Base-by-base conservation (phyloP, 306 rosid genomes). In the Hippophae rhamnoides region DNA sequence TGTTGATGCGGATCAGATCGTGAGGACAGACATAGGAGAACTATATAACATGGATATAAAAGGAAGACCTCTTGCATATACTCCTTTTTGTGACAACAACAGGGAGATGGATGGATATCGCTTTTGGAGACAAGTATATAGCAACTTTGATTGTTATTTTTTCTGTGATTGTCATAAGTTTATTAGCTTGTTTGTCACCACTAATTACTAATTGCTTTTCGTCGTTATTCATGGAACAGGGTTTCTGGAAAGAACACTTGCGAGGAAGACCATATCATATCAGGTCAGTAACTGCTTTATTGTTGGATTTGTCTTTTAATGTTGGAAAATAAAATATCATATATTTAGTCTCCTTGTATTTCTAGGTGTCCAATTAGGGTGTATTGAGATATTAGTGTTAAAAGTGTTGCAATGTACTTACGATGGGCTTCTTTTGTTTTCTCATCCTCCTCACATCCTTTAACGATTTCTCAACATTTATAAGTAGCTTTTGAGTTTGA, bases 21-120 rank as follows among this genome's bases (percentile, higher is more conserved):
- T 92, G 26, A 86, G 98, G 79, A 69, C 98, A 40, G 96, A 92
- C 83, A 92, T 87, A 96, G 98, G 96, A 77, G 98, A 92, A 66
- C 95, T 92, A 52, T 92, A 87, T 72, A 96, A 92, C 83, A 87
- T 92, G 98, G 83, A 92, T 76, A 78, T 92, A 63, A 87, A 80
- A 82, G 98, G 98, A 73, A 85, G 72, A 65, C 95, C 96, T 49
- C 79, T 92, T 65, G 99, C 96, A 41, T 93, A 93, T 71, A 93
- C 99, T 46, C 97, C 99, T 52, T 93, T 93, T 64, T 93, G 99
- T 71, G 97, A 93, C 71, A 93, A 93, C 74, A 92, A 92, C 74
- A 87, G 53, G 86, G 98, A 92, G 67, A 92, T 92, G 98, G 98
- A 92, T 74, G 97, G 99, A 50, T 93, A 86, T 75, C 85, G 99